A percentile compares a stretch with the other conserved stretches of the same genome.
Evolutionary conservation across 805 yeast genomes (phyloP).

Genomic region (Kodamaea lidongshanica): DNA sequence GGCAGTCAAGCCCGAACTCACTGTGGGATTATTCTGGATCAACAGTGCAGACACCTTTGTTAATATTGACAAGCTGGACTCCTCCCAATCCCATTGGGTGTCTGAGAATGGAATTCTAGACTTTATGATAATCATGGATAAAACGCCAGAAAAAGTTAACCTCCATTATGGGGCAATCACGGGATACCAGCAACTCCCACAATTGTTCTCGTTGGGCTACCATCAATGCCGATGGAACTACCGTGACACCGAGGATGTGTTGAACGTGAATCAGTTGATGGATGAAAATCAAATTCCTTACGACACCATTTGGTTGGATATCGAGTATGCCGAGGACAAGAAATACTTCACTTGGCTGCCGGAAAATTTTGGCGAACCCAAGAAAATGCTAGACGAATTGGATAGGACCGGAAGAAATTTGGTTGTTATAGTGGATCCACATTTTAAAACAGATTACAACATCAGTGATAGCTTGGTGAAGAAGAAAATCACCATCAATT

Average conservation of each 20-base stretch:
- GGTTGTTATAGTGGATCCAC: conserved; percentile 88
- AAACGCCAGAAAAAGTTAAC: conserved; percentile 50
- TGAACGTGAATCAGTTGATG: conserved; percentile 62
- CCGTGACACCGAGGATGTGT: conserved; percentile 78
- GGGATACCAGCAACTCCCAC: conserved; percentile 72
- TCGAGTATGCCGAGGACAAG: conserved; percentile 82
- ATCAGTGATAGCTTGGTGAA: conserved; percentile 50
- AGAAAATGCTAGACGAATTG: conserved; percentile 55
- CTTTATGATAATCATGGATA: conserved; percentile 59
- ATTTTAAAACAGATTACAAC: conserved; percentile 64
- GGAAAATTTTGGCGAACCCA: conserved; percentile 68
- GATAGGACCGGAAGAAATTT: conserved; percentile 72
- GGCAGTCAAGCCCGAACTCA: conserved; percentile 50
- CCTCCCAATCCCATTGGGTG: conserved; percentile 72
- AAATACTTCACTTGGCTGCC: conserved; percentile 90
- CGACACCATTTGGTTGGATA: conserved; percentile 91
- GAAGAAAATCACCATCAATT: conserved; percentile 40
- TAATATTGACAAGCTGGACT: conserved; percentile 48
- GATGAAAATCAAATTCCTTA: conserved; percentile 74
- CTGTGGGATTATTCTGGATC: conserved; percentile 84
- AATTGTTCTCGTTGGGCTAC: conserved; percentile 73
- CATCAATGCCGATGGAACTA: conserved; percentile 99
- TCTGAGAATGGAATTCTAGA: conserved; percentile 87
- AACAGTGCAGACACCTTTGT: conserved; percentile 91
- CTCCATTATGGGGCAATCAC: conserved; percentile 60